Conservation (phyloP, 352 stramenopile genomes). For the Globisporangium ultimum region DNA sequence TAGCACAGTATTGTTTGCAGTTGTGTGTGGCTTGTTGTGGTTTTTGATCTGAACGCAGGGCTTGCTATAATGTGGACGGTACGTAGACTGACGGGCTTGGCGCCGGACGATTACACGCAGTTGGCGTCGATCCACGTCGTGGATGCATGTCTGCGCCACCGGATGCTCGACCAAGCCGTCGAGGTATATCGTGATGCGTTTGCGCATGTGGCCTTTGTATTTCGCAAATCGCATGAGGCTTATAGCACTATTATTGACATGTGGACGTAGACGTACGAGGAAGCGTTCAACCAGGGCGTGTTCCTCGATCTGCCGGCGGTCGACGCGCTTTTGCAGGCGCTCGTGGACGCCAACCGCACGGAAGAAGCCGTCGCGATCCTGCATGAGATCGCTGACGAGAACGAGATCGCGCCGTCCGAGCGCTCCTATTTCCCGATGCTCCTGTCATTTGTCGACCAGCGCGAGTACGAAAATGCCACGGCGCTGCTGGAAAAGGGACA, state of each 20-base stretch:
- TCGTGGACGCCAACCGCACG: constrained; percentile 38
- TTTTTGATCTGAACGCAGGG: background rate
- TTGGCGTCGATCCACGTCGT: constrained; percentile 69
- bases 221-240: background rate
- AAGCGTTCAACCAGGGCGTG: constrained; percentile 49
- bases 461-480: constrained; percentile 40
- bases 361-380: constrained; percentile 54
- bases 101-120: constrained; percentile 54
- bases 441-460: constrained; percentile 30
- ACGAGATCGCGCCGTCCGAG: constrained; percentile 46
- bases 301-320: constrained; percentile 59
- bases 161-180: constrained; percentile 50
- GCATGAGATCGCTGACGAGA: constrained; percentile 34
- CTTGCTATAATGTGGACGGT: no score
- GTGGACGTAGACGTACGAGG: constrained; percentile 46
- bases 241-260: background rate
- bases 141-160: constrained; percentile 54
- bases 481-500: constrained; percentile 40
- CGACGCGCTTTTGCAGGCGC: constrained; percentile 38
- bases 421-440: constrained; percentile 46
- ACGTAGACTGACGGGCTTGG: constrained; percentile 24
- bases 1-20: background rate
- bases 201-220: background rate
- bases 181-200: constrained; percentile 29
- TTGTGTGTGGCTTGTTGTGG: background rate